Percentiles rank a stretch among this genome's conserved stretches.
Conservation (phyloP, 345 rosid species). For the Murraya koenigii region DNA sequence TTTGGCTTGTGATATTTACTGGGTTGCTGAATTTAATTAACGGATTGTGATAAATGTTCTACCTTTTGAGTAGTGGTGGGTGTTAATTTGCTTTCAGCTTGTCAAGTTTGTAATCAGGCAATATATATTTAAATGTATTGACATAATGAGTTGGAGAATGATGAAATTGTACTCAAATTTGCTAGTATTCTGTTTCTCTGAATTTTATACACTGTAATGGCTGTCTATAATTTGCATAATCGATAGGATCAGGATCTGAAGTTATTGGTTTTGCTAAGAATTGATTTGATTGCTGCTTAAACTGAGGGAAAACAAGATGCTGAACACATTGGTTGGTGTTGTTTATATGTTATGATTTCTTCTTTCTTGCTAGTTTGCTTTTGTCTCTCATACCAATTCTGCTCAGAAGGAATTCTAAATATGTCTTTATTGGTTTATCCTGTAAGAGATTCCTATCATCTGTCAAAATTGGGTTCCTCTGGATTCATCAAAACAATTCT, state of each 20-base stretch:
- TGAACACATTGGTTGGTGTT: neutral
- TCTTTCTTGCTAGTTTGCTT: neutral
- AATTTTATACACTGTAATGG: neutral
- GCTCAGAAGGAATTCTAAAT: neutral
- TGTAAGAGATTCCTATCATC: neutral
- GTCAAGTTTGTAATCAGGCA: neutral
- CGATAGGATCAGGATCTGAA: neutral
- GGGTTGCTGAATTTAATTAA: neutral
- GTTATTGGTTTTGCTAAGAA: neutral
- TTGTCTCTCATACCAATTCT: neutral
- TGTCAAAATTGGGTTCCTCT: neutral
- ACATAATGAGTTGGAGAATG: neutral
- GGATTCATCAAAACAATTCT: neutral
- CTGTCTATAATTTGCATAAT: neutral
- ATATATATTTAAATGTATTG: neutral
- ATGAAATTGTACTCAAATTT: neutral
- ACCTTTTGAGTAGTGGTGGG: neutral
- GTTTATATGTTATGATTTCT: neutral
- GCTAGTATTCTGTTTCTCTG: neutral
- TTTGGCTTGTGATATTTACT: neutral
- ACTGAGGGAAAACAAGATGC: neutral
- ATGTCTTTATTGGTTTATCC: neutral
- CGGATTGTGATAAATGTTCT: constrained; percentile 3
- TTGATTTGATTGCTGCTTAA: neutral
- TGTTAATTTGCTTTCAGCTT: neutral